Evolutionary conservation across 1,284 basidiomycete species (phyloP), one percentile per base, ranked within the genome.

Genomic region (Ganoderma resinaceum): DNA sequence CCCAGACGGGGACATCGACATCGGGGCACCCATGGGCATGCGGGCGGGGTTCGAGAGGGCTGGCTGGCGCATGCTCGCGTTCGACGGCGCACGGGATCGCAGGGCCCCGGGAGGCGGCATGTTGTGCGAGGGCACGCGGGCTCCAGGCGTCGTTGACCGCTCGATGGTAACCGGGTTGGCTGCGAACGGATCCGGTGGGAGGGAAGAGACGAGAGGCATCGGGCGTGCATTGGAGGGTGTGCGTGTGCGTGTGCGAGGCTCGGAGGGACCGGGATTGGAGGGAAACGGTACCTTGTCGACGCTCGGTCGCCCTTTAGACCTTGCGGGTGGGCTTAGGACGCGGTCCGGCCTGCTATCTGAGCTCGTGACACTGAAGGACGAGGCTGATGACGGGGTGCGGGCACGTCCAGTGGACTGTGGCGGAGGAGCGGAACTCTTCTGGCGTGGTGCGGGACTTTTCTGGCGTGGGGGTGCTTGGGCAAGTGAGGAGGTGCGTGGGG

Each of bases 401-500:
- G 70, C 20, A 11, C 73, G 73, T 23, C 58, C 42, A 1, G 63
- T 20, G 46, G 66, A 46, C 31, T 63, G 61, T 35, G 62, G 20
- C 58, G 61, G 35, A 5, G 61, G 61, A 7, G 43, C 43, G 8
- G 61, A 49, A 29, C 61, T 62, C 52, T 43, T 68, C 62, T 61
- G 61, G 63, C 35, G 65, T 49, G 70, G 75, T 16, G 68, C 66
- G 31, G 72, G 72, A 64, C 72, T 74, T 37, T 70, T 72, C 69
- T 74, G 73, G 68, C 73, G 75, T 63, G 66, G 38, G 18, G 73
- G 71, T 57, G 70, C 63, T 65, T 75, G 76, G 33, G 75, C 71
- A 29, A 75, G 71, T 20, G 74, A 69, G 20, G 73, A 73, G 38
- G 66, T 73, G 40, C 76, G 74, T 63, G 79, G 62, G 60, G 69